phyloP scores from a whole-genome alignment of 805 yeast species.

The Wickerhamiella vanderwaltii region DNA sequence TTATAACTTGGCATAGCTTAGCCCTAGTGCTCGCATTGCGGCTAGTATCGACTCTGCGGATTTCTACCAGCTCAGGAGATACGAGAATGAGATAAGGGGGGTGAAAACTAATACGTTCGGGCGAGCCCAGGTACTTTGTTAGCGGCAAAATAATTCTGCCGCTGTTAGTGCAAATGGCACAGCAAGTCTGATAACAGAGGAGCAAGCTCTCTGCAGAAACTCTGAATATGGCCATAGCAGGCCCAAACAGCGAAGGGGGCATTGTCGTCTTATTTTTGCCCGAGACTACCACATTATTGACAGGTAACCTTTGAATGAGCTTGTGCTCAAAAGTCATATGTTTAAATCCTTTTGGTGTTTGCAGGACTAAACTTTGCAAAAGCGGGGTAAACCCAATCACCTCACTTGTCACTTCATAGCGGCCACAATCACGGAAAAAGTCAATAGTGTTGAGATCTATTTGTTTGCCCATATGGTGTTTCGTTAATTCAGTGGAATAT shows the following conservation, averaged over 20 bases:
- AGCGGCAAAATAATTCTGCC: constrained; percentile 32
- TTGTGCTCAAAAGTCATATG: constrained; percentile 48
- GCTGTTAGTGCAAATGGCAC: constrained; percentile 48
- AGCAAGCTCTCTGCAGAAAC: constrained; percentile 42
- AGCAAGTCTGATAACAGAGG: constrained; percentile 58
- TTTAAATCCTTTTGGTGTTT: constrained; percentile 55
- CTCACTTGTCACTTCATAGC: constrained; percentile 43
- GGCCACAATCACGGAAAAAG: constrained; percentile 34
- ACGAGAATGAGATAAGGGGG: constrained; percentile 40
- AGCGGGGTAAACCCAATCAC: constrained; percentile 50
- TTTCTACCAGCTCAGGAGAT: constrained; percentile 57
- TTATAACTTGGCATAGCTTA: constrained; percentile 46
- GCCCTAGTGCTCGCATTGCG: constrained; percentile 21
- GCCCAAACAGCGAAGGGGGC: constrained; percentile 23
- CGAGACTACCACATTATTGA: constrained; percentile 26
- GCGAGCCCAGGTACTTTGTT: constrained; percentile 31
- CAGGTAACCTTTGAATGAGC: constrained; percentile 16
- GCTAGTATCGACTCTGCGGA: constrained; percentile 42
- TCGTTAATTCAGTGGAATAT: constrained; percentile 1
- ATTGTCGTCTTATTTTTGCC: constrained; percentile 8
- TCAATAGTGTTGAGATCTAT: constrained; percentile 24
- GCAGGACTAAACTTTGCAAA: constrained; percentile 53
- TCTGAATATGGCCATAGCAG: constrained; percentile 38
- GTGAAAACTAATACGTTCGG: constrained; percentile 27
- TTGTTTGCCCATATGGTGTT: not conserved